Conservation (phyloP, 2,329 filamentous ascomycete species). For the Ophiostoma ips region DNA sequence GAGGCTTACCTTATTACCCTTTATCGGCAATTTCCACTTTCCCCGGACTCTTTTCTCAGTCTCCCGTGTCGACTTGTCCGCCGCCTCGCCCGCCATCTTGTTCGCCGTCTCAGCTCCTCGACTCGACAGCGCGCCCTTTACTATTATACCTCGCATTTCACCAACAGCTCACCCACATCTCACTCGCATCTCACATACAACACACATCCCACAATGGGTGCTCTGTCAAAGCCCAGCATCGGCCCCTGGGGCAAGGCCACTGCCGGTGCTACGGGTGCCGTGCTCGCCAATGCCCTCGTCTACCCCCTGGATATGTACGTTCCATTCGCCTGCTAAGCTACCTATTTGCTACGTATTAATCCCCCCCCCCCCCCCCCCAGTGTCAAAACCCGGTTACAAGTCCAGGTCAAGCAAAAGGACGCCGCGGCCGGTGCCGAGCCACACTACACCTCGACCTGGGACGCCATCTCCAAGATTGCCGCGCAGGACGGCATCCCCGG, state of each 20-base stretch:
- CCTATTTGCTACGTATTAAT: slow-evolving; percentile 6
- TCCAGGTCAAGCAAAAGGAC: slow-evolving; percentile 62
- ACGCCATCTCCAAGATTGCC: slow-evolving; percentile 76
- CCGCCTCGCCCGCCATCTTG: background rate
- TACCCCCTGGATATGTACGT: slow-evolving; percentile 91
- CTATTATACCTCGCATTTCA: background rate
- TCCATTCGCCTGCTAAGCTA: background rate
- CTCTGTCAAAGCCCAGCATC: slow-evolving; percentile 53
- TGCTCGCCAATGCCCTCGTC: slow-evolving; percentile 86
- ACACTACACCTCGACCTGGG: slow-evolving; percentile 77
- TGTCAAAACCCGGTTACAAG: slow-evolving; percentile 91
- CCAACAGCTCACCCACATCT: too few species aligned
- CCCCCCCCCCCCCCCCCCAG: slow-evolving; percentile 29
- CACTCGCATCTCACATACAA: too few species aligned
- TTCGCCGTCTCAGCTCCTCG: background rate
- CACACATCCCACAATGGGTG: slow-evolving; percentile 30
- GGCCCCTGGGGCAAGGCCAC: slow-evolving; percentile 90
- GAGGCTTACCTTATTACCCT: background rate
- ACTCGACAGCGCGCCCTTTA: background rate
- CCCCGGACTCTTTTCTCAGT: background rate
- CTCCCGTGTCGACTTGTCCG: background rate
- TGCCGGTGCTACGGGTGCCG: slow-evolving; percentile 82
- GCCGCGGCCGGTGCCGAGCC: slow-evolving; percentile 33
- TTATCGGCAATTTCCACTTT: background rate
- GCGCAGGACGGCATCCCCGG: slow-evolving; percentile 66